Conservation (phyloP, 805 yeast species). For the Saccharomyces paradoxus region DNA sequence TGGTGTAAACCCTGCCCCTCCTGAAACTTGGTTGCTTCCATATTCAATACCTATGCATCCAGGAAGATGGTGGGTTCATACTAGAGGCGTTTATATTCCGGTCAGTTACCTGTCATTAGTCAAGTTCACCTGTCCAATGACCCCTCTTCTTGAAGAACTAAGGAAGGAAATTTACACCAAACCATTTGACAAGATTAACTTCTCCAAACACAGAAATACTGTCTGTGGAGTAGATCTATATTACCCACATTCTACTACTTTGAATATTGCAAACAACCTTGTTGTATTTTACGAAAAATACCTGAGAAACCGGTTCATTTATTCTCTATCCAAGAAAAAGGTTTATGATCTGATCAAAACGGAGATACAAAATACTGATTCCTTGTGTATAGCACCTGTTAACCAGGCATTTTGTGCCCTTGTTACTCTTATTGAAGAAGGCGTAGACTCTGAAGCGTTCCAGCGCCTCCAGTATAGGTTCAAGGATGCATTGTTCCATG, state of each 20-base stretch:
- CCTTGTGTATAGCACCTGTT: slow-evolving; percentile 88
- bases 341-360: slow-evolving; percentile 60
- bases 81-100: slow-evolving; percentile 83
- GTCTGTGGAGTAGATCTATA: slow-evolving; percentile 90
- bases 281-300: slow-evolving; percentile 60
- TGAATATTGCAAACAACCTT: slow-evolving; percentile 53
- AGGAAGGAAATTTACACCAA: slow-evolving; percentile 68
- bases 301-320: slow-evolving; percentile 70
- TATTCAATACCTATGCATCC: slow-evolving; percentile 81
- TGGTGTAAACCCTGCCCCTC: slow-evolving; percentile 97
- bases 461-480: slow-evolving; percentile 47
- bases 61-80: slow-evolving; percentile 98
- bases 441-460: slow-evolving; percentile 56
- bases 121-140: slow-evolving; percentile 46
- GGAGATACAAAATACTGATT: slow-evolving; percentile 71
- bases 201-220: slow-evolving; percentile 61
- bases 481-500: slow-evolving; percentile 72
- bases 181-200: slow-evolving; percentile 61
- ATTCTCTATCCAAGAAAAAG: slow-evolving; percentile 40
- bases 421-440: slow-evolving; percentile 64
- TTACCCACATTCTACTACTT: slow-evolving; percentile 74
- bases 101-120: slow-evolving; percentile 70
- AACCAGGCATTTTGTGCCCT: slow-evolving; percentile 77
- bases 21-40: slow-evolving; percentile 87
- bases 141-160: slow-evolving; percentile 56